These are phyloP conservation scores for Metschnikowia noctiluminum DNA, from an alignment of 805 yeast genomes.

Conservation along the genomic window DNA sequence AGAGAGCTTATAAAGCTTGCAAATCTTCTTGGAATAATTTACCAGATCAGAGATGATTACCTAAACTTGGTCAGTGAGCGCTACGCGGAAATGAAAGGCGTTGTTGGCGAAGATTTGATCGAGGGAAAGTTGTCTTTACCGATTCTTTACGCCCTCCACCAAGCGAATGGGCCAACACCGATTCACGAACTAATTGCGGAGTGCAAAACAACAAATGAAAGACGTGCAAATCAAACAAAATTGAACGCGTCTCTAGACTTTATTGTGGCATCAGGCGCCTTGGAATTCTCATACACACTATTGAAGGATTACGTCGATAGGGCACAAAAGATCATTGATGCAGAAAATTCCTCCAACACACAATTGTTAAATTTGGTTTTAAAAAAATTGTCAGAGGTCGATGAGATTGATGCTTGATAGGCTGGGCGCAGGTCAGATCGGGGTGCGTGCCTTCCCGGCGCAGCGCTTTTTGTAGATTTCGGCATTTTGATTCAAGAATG, in stretches of 20 bases:
- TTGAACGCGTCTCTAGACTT: conserved; percentile 11
- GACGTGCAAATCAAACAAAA: conserved; percentile 9
- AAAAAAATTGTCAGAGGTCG: conserved; percentile 1
- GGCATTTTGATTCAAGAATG: too few relatives aligned
- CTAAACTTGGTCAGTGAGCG: conserved; percentile 57
- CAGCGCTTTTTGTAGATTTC: too few relatives aligned
- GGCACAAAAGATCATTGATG: conserved; percentile 15
- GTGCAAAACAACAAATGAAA: conserved; percentile 7
- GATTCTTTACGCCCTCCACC: conserved; percentile 51
- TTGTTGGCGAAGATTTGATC: conserved; percentile 74
- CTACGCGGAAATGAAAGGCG: conserved; percentile 61
- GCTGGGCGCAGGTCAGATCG: too few relatives aligned
- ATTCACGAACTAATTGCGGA: conserved; percentile 24
- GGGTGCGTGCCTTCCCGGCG: too few relatives aligned
- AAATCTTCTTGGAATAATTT: conserved; percentile 73
- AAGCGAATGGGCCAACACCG: conserved; percentile 13
- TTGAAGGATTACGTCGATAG: conserved; percentile 21
- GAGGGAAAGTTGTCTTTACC: conserved; percentile 92
- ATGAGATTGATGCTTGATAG: neutral
- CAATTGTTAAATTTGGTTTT: neutral
- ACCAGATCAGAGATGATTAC: conserved; percentile 85
- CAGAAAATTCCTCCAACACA: neutral
- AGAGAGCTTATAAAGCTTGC: conserved; percentile 55
- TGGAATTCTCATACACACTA: conserved; percentile 23
- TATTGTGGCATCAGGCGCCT: conserved; percentile 19